Conservation (phyloP, 164 flowering plant species). For the Brasenia schreberi region DNA sequence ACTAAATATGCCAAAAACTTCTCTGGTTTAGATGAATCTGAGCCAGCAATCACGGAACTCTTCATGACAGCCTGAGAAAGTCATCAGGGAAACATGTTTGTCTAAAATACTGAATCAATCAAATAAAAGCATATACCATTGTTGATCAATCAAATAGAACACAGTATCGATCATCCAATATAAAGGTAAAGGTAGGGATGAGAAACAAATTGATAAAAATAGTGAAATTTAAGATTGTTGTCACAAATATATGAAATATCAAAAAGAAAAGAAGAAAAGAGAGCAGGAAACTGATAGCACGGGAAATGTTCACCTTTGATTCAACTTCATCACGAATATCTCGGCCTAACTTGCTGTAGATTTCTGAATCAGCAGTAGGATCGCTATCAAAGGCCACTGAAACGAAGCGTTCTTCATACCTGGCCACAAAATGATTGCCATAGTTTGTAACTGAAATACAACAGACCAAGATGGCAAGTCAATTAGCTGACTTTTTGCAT, state of each 20-base stretch:
- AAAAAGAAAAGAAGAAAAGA: neutral
- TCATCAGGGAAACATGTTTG: neutral
- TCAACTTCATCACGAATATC: conserved; percentile 63
- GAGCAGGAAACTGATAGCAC: neutral
- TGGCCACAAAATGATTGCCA: conserved; percentile 10
- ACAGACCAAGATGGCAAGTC: neutral
- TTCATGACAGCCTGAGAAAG: conserved; percentile 82
- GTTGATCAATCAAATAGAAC: no score
- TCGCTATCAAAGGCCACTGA: conserved; percentile 64
- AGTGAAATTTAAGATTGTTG: neutral
- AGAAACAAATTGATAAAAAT: neutral
- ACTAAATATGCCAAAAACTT: conserved; percentile 91
- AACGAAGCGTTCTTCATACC: conserved; percentile 71
- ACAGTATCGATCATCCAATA: no score
- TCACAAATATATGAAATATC: no score
- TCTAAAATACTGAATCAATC: neutral
- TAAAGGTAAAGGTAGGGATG: neutral
- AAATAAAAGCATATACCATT: neutral
- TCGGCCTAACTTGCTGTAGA: conserved; percentile 44
- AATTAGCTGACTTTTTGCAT: neutral
- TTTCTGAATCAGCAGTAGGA: conserved; percentile 88
- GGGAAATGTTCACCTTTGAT: conserved; percentile 29
- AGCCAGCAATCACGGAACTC: conserved; percentile 46
- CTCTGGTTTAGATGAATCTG: conserved; percentile 65
- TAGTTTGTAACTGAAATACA: neutral